phyloP scores from a whole-genome alignment of 2,329 filamentous ascomycete genomes.

The Fusarium subglutinans region DNA sequence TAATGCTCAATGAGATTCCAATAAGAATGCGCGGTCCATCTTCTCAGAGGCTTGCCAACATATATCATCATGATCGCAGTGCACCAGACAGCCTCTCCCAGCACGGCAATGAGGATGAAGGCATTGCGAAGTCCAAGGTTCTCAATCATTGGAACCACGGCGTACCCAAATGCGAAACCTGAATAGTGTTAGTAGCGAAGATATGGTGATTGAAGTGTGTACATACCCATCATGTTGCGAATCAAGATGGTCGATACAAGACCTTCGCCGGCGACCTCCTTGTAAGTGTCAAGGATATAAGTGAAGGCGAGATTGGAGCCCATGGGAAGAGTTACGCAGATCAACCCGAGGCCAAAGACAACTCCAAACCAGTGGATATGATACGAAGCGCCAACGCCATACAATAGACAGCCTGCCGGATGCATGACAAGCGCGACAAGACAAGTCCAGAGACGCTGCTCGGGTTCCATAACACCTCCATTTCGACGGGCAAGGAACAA shows the following conservation, averaged over 20 bases:
- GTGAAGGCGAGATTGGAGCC: constrained; percentile 8
- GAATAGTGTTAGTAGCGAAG: not conserved
- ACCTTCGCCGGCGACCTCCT: not conserved
- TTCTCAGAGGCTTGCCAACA: not conserved
- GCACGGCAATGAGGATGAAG: not conserved
- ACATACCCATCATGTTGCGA: constrained; percentile 7
- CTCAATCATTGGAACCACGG: not conserved
- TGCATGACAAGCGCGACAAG: constrained; percentile 33
- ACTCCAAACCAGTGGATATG: constrained; percentile 39
- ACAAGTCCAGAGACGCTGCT: constrained; percentile 40
- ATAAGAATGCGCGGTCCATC: not conserved
- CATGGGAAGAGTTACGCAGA: not conserved
- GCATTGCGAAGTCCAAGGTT: not conserved
- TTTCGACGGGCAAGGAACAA: constrained; percentile 35
- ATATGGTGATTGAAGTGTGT: rapidly evolving
- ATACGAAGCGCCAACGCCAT: constrained; percentile 25
- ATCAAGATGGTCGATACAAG: not conserved
- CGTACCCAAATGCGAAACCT: not conserved
- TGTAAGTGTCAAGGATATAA: not conserved
- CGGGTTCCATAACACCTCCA: constrained; percentile 39
- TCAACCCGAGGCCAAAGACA: constrained; percentile 14
- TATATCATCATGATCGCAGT: not conserved
- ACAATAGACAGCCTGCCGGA: constrained; percentile 37
- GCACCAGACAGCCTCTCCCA: constrained; percentile 1
- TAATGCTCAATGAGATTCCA: not conserved